Percentiles rank a stretch among this genome's conserved stretches.
These are phyloP conservation scores for Globisporangium megalacanthum DNA, from an alignment of 352 stramenopile genomes.

Conservation along the genomic window DNA sequence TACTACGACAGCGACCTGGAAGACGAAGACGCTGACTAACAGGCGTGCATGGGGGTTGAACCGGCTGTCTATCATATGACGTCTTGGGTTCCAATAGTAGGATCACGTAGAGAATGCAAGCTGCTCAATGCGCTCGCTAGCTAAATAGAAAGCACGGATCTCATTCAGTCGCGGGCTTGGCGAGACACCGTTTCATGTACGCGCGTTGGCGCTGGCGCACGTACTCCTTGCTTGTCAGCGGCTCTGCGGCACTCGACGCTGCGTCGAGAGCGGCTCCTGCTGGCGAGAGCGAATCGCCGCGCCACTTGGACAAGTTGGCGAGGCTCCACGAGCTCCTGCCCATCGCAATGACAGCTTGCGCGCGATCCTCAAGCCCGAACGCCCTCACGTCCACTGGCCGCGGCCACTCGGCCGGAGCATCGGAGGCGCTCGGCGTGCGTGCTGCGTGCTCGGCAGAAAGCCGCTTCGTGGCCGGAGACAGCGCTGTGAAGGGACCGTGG, in stretches of 20 bases:
- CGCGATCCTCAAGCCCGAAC: conserved; percentile 73
- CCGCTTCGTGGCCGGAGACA: background rate
- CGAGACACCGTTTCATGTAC: conserved; percentile 49
- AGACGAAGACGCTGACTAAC: conserved; percentile 60
- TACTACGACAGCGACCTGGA: conserved; percentile 84
- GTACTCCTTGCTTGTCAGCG: conserved; percentile 34
- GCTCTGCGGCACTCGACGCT: conserved; percentile 4
- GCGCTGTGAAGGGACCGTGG: background rate
- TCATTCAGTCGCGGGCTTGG: background rate
- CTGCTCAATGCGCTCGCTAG: background rate
- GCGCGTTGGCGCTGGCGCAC: conserved; percentile 61
- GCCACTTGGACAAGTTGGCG: conserved; percentile 58
- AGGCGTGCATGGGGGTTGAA: background rate
- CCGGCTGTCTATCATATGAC: background rate
- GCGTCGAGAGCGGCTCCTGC: background rate
- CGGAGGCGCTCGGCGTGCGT: background rate
- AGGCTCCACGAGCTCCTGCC: conserved; percentile 47
- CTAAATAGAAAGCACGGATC: background rate
- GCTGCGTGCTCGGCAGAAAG: background rate
- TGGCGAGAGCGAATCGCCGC: conserved; percentile 26
- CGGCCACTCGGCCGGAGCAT: conserved; percentile 1
- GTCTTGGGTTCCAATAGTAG: background rate
- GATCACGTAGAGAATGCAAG: background rate
- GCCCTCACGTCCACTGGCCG: conserved; percentile 52
- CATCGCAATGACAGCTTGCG: conserved; percentile 58